Conservation (phyloP, 2,329 filamentous ascomycete genomes). For the Colletotrichum chrysophilum region DNA sequence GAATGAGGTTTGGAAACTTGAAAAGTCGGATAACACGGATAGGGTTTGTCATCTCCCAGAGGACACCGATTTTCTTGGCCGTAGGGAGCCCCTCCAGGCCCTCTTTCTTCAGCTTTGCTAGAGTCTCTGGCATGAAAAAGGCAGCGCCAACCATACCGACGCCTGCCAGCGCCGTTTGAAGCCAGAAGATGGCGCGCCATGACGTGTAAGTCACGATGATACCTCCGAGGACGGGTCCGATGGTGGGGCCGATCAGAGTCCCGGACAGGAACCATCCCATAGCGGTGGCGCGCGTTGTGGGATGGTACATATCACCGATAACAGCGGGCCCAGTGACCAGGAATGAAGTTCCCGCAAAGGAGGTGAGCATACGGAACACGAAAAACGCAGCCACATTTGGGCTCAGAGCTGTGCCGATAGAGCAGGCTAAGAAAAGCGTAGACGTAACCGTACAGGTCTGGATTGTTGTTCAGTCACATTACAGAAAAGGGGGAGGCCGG, state of each 20-base stretch:
- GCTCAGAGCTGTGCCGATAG: slow-evolving; percentile 68
- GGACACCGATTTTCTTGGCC: slow-evolving; percentile 43
- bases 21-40: slow-evolving; percentile 68
- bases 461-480: neutral
- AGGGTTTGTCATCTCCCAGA: slow-evolving; percentile 64
- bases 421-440: slow-evolving; percentile 65
- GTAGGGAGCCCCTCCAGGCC: slow-evolving; percentile 61
- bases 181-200: slow-evolving; percentile 75
- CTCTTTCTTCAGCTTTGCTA: slow-evolving; percentile 64
- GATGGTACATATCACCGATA: slow-evolving; percentile 62
- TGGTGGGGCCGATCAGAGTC: slow-evolving; percentile 68
- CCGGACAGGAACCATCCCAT: slow-evolving; percentile 71
- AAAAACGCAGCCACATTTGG: slow-evolving; percentile 71
- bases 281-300: slow-evolving; percentile 68
- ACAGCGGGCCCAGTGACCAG: slow-evolving; percentile 70
- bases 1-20: slow-evolving; percentile 68
- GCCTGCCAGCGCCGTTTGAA: slow-evolving; percentile 68
- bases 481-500: neutral
- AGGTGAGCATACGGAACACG: slow-evolving; percentile 72
- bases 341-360: slow-evolving; percentile 73
- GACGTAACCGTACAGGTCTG: slow-evolving; percentile 21
- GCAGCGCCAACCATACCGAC: slow-evolving; percentile 58
- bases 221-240: slow-evolving; percentile 70
- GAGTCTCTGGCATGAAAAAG: slow-evolving; percentile 72
- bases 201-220: slow-evolving; percentile 71